Base-by-base conservation (phyloP, 2,329 filamentous ascomycete genomes). In the Diaporthe eres region DNA sequence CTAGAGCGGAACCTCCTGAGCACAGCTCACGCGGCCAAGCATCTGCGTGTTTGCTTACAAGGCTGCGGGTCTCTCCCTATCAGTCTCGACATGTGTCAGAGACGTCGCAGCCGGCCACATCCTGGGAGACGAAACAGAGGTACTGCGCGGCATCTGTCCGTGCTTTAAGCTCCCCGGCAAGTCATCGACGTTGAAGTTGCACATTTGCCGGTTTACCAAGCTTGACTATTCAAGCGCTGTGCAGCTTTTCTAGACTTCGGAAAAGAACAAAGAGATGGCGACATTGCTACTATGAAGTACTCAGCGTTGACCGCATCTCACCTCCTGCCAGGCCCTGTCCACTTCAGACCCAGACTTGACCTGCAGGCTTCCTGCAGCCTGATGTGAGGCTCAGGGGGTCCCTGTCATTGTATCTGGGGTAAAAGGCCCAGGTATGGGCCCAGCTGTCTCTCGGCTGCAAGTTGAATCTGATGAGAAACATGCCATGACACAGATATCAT, bases 91-190 rank as follows among this genome's bases (percentile, higher is more conserved):
- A 53, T 72, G 70, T 47, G 58, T 67, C 51, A 72, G 71, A 57
- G 19, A 19, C 60, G 74, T 72, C 42, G 17, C 74, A 72, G 39
- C 63, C 49, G 51, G 68, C 67, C 67, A 53, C 60, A 75, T 75
- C 74, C 74, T 71, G 61, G 74, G 12, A 72, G 68, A 57, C 74
- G 67, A 75, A 72, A 72, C 74, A 72, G 74, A 72, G 3, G n/a
- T 47, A 28, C 71, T 63, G 44, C 49, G n/a, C 71, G 47, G 65
- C 34, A 37, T 67, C 34, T n/a, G 72, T 74, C 72, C 60, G 72
- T 74, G 72, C 72, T 44, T 57, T 61, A 60, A 71, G 63, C 53
- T 74, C 68, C 42, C 71, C 63, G 55, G 47, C 55, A 71, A 53
- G 57, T 42, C 44, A 10, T 39, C 49, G 34, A 63, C 44, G 8